These are phyloP conservation scores for Ustilago sp. DNA, from an alignment of 1,284 basidiomycete genomes.

Conservation along the genomic window DNA sequence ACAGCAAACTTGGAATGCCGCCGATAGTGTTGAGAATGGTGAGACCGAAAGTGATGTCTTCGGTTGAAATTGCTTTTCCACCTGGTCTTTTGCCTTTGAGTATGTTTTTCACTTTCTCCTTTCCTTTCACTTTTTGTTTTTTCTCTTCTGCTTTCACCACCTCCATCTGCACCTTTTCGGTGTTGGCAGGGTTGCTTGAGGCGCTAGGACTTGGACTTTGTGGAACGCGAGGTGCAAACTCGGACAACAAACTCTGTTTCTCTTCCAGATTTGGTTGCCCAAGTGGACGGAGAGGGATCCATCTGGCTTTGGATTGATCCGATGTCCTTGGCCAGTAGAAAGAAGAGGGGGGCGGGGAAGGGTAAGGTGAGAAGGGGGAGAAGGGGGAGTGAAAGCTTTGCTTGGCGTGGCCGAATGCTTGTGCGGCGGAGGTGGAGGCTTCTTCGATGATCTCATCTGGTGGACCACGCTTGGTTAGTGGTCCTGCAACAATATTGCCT, in stretches of 20 bases:
- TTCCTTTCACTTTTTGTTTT: neutral
- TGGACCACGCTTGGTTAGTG: neutral
- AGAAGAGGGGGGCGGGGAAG: neutral
- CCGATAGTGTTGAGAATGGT: conserved; percentile 42
- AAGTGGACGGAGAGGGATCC: neutral
- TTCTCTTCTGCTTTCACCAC: neutral
- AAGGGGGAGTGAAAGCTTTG: neutral
- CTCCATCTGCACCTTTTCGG: neutral
- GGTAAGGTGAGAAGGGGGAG: neutral
- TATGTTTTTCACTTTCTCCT: neutral
- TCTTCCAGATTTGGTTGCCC: neutral
- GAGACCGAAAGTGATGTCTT: conserved; percentile 35
- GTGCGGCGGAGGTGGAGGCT: neutral
- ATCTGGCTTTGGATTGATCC: neutral
- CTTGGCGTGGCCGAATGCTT: neutral
- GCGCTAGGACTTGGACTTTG: neutral
- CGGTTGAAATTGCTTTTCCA: conserved; percentile 13
- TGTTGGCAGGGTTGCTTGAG: neutral
- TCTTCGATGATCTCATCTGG: conserved; percentile 10
- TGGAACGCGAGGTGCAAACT: neutral
- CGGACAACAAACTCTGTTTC: neutral
- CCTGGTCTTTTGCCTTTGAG: neutral
- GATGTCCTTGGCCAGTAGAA: neutral
- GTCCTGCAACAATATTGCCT: neutral
- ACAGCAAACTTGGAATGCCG: conserved; percentile 31